Base-by-base conservation (phyloP, 352 stramenopile species). In the Pythium apleroticum region DNA sequence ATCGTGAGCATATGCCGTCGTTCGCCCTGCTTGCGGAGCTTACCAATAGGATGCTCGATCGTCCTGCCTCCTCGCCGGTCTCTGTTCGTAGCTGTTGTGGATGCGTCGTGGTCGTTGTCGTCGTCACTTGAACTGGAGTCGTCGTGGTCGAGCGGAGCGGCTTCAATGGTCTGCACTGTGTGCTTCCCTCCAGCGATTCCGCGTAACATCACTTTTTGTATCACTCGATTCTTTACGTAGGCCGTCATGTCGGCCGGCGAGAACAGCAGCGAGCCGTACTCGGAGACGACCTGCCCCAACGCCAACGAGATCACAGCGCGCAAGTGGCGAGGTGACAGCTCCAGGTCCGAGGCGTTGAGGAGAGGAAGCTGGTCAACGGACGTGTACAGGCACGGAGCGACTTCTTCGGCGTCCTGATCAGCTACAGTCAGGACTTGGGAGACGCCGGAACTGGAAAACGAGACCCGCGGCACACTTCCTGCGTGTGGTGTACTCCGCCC, bases 231-330 rank as follows among this genome's bases (percentile, higher is more conserved):
- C 68, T 80, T 72, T 7, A 79, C 69, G 48, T 89, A 91, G 9
- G 73, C 72, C 4, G 72, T 86, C 68, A 91, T 75, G 45, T 93
- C 84, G 12, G 65, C 71, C 0, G 80, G 81, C 12, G 77, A 77
- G 65, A 91, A 93, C 15, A 93, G 63, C 19, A 93, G 55, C 14
- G 76, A 78, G 1, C 80, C 75, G 31, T 80, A 88, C 46, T 85
- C 81, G 0, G 73, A 74, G 0, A 74, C 56, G 4, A 89, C 37
- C n/a, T 89, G 82, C 6, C 70, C 65, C 1, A 88, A 57, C 15
- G 81, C 65, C 25, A 90, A 65, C 24, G 74, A 52, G 0, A 77
- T 66, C 10, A 85, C 79, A 14, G 58, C 65, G 3, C 72, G 68
- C 8, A 70, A 80, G 63, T 85, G 75, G 27, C 58, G 74, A 27